phyloP scores from a whole-genome alignment of 2,329 filamentous ascomycete species.

The Arthrocladium fulminans region DNA sequence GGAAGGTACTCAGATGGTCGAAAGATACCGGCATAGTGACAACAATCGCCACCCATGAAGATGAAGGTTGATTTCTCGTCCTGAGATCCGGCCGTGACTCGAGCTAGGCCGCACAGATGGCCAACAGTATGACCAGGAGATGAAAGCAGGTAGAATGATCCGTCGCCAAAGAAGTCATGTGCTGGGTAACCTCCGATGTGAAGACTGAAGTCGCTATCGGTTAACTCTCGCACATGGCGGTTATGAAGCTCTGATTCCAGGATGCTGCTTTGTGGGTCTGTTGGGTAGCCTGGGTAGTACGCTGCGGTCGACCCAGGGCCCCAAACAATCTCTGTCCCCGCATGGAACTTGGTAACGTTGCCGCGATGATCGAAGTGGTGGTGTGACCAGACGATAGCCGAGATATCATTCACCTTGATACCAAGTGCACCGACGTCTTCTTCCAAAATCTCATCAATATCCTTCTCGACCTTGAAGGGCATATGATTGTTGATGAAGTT shows the following conservation, averaged over 20 bases:
- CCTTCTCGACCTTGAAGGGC: no score
- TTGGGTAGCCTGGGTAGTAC: slow-evolving; percentile 42
- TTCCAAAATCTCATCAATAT: no score
- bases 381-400: no score
- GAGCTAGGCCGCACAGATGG: slow-evolving; percentile 42
- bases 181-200: slow-evolving; percentile 31
- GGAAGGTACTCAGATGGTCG: no score
- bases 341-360: slow-evolving; percentile 40
- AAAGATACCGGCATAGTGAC: slow-evolving; percentile 33
- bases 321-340: slow-evolving; percentile 40
- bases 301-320: slow-evolving; percentile 43
- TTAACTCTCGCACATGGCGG: slow-evolving; percentile 20
- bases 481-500: no score
- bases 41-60: slow-evolving; percentile 43
- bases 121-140: slow-evolving; percentile 41
- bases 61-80: slow-evolving; percentile 33
- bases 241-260: slow-evolving; percentile 29
- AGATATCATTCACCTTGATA: no score
- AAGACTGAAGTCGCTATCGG: background rate
- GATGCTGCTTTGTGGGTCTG: slow-evolving; percentile 28
- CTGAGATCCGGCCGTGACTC: slow-evolving; percentile 32
- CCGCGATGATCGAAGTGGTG: slow-evolving; percentile 43
- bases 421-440: no score
- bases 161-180: slow-evolving; percentile 35
- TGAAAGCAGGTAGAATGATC: slow-evolving; percentile 35